phyloP scores from a whole-genome alignment of 768 basidiomycete genomes.

The Rhodosporidiobolus odoratus region DNA sequence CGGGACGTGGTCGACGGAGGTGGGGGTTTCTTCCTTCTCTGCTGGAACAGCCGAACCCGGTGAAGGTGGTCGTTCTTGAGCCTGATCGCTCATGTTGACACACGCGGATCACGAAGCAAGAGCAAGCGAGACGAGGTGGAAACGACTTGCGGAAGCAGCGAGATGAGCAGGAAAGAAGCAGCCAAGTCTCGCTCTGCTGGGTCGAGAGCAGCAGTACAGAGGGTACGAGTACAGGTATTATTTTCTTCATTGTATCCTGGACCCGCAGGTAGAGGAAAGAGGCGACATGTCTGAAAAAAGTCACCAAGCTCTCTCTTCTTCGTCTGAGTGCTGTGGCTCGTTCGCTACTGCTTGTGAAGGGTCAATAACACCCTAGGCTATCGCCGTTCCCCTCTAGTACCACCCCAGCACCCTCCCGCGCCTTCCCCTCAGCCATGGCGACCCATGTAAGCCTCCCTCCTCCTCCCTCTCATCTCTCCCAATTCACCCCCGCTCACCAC shows the following conservation, averaged over 20 bases:
- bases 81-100: not conserved
- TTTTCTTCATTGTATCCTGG: too few species aligned
- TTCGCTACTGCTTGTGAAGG: too few species aligned
- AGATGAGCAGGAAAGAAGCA: too few species aligned
- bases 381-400: not conserved
- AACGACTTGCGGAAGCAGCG: not conserved
- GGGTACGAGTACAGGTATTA: too few species aligned
- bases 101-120: not conserved
- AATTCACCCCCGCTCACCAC: not conserved
- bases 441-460: slow-evolving; percentile 24
- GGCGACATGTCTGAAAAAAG: too few species aligned
- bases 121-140: not conserved
- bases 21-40: not conserved
- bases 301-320: too few species aligned
- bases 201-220: too few species aligned
- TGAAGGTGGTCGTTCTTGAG: not conserved
- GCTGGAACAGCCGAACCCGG: not conserved
- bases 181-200: too few species aligned
- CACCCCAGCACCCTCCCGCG: not conserved
- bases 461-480: not conserved
- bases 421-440: slow-evolving; percentile 19
- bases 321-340: too few species aligned
- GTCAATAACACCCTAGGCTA: not conserved
- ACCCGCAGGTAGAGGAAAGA: too few species aligned
- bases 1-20: not conserved